Evolutionary conservation across 73 alveolate genomes (phyloP).

Genomic region (Blepharisma stoltei): DNA sequence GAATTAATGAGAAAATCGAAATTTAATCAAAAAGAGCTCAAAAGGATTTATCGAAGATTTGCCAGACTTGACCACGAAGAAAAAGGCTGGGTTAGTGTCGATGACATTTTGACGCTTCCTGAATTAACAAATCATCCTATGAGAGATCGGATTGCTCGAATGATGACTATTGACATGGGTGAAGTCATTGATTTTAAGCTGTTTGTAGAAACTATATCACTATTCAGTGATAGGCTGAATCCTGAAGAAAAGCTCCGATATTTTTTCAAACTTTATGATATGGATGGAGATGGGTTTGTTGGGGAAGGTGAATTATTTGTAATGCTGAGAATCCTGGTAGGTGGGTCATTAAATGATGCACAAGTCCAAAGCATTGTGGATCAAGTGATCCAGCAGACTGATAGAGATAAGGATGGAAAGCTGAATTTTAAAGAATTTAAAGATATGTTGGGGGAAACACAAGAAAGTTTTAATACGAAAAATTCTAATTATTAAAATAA

Average conservation of each 20-base stretch:
- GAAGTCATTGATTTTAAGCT: slow-evolving; percentile 66
- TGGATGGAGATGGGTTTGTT: slow-evolving; percentile 77
- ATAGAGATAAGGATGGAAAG: slow-evolving; percentile 54
- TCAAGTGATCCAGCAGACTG: slow-evolving; percentile 59
- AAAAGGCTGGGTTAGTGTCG: slow-evolving; percentile 71
- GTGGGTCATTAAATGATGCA: slow-evolving; percentile 50
- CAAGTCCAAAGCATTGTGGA: slow-evolving; percentile 70
- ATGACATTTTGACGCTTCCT: slow-evolving; percentile 70
- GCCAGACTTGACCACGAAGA: slow-evolving; percentile 53
- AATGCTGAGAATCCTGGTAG: slow-evolving; percentile 57
- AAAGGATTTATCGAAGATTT: slow-evolving; percentile 64
- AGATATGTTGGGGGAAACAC: slow-evolving; percentile 3
- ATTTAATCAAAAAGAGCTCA: slow-evolving; percentile 62
- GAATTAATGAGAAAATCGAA: background rate
- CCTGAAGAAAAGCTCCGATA: slow-evolving; percentile 60
- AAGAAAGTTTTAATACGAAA: background rate
- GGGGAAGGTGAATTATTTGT: slow-evolving; percentile 65
- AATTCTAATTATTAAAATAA: too few relatives aligned
- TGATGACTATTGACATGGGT: slow-evolving; percentile 45
- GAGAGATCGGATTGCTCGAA: slow-evolving; percentile 70
- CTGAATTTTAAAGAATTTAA: slow-evolving; percentile 42
- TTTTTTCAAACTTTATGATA: slow-evolving; percentile 67
- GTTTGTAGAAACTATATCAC: slow-evolving; percentile 64
- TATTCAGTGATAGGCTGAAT: slow-evolving; percentile 55
- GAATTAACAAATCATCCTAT: slow-evolving; percentile 78